phyloP scores from a whole-genome alignment of 1,284 basidiomycete species.

The Pyrrhoderma lamaoense region DNA sequence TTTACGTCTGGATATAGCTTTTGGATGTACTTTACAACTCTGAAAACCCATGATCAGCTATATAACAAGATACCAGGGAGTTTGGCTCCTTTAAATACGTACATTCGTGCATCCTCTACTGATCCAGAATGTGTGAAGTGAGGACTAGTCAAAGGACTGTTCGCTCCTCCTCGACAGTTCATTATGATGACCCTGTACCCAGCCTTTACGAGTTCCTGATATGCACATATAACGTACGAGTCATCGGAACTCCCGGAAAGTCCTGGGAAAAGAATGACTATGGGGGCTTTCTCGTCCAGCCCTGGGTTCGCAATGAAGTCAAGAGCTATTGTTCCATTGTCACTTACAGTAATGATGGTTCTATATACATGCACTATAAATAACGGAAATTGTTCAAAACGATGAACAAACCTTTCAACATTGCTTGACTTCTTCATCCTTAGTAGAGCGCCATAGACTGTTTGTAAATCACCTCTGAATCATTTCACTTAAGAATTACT shows the following conservation, averaged over 20 bases:
- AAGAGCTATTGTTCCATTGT: slow-evolving; percentile 3
- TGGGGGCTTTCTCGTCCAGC: neutral
- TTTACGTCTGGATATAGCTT: slow-evolving; percentile 2
- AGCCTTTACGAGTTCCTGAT: neutral
- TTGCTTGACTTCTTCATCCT: neutral
- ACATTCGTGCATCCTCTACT: slow-evolving; percentile 6
- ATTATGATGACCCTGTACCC: slow-evolving; percentile 5
- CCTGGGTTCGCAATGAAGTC: slow-evolving; percentile 1
- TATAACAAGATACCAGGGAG: neutral
- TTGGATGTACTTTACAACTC: slow-evolving; percentile 1
- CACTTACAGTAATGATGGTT: slow-evolving; percentile 1
- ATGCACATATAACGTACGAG: slow-evolving; percentile 2
- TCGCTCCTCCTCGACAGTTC: slow-evolving; percentile 4
- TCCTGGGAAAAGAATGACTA: slow-evolving; percentile 4
- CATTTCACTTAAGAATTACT: neutral
- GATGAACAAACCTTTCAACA: slow-evolving; percentile 3
- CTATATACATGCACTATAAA: neutral
- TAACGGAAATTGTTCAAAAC: neutral
- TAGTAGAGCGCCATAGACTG: neutral
- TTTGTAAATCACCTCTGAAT: slow-evolving; percentile 6
- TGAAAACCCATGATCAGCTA: neutral
- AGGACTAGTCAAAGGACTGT: slow-evolving; percentile 5
- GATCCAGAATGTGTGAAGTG: slow-evolving; percentile 5
- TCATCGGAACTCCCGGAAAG: slow-evolving; percentile 1
- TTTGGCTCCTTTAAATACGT: too few relatives aligned